Conservation (phyloP, 495 filamentous ascomycete species). For the Melanomma pulvis-pyrius region DNA sequence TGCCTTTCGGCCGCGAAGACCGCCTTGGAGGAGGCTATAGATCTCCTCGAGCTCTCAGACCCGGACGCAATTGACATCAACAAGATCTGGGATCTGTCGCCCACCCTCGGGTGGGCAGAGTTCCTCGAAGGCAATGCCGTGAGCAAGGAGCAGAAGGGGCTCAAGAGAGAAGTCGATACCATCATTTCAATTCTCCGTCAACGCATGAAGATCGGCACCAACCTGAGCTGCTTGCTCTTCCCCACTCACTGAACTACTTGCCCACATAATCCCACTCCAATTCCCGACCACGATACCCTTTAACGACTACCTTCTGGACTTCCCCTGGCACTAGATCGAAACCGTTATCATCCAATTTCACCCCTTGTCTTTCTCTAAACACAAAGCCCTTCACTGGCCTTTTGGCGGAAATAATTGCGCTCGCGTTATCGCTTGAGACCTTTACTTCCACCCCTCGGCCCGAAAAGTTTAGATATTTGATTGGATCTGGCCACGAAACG, state of each 20-base stretch:
- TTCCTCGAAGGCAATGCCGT: not conserved
- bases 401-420: not conserved
- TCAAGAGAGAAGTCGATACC: not conserved
- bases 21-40: not conserved
- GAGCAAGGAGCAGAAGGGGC: not conserved
- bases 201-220: not conserved
- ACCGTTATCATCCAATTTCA: slow-evolving; percentile 28
- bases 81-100: not conserved
- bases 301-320: not conserved
- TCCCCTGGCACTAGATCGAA: slow-evolving; percentile 34
- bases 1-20: too few relatives aligned
- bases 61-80: too few relatives aligned
- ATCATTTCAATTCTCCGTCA: not conserved
- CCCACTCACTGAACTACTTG: not conserved
- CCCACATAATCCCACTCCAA: slow-evolving; percentile 22
- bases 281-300: not conserved
- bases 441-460: slow-evolving; percentile 17
- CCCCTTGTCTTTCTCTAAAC: slow-evolving; percentile 24
- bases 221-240: not conserved
- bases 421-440: slow-evolving; percentile 1
- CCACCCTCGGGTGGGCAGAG: not conserved
- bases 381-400: slow-evolving; percentile 35
- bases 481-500: slow-evolving; percentile 33
- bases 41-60: not conserved
- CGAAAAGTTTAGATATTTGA: slow-evolving; percentile 26